A percentile compares a stretch with the other conserved stretches of the same genome.
These are phyloP conservation scores for Phytophthora sojae DNA, from an alignment of 352 stramenopile species.

Conservation along the genomic window DNA sequence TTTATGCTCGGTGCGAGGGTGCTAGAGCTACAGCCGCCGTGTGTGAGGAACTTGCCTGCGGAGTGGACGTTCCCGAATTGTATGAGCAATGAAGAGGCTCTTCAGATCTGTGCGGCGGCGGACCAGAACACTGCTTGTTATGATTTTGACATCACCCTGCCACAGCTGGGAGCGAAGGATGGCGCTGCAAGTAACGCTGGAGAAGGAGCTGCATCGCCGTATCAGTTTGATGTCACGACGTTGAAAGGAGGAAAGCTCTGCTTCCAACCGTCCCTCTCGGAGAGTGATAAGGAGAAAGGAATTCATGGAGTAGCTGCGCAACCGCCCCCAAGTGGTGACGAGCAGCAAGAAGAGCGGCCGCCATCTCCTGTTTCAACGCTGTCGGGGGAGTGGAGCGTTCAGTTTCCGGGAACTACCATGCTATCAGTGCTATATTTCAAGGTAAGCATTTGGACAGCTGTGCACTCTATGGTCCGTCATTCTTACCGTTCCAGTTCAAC, in stretches of 20 bases:
- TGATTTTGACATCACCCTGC: slow-evolving; percentile 60
- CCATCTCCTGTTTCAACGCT: slow-evolving; percentile 18
- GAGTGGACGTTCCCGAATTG: slow-evolving; percentile 56
- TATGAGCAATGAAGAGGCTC: slow-evolving; percentile 58
- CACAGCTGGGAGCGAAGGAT: slow-evolving; percentile 17
- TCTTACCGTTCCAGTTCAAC: background rate
- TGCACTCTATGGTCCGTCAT: background rate
- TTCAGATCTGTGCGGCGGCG: slow-evolving; percentile 37
- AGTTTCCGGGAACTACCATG: slow-evolving; percentile 37
- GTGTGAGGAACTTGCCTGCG: slow-evolving; percentile 45
- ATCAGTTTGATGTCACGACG: slow-evolving; percentile 33
- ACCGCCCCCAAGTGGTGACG: background rate
- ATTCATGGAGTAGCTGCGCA: background rate
- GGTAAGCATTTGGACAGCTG: slow-evolving; percentile 22
- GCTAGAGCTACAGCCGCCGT: slow-evolving; percentile 45
- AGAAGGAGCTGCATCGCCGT: slow-evolving; percentile 6
- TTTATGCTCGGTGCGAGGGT: slow-evolving; percentile 54
- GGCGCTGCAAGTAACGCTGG: background rate
- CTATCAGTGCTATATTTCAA: slow-evolving; percentile 56
- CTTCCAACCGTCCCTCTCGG: slow-evolving; percentile 34
- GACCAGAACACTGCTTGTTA: slow-evolving; percentile 60
- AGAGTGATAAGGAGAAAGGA: background rate
- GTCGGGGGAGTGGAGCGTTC: slow-evolving; percentile 57
- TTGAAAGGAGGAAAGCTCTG: slow-evolving; percentile 56
- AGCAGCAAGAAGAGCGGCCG: slow-evolving; percentile 26